A percentile compares a stretch with the other conserved stretches of the same genome.
Evolutionary conservation across 345 rosid genomes (phyloP).

Genomic region (Kernera saxatilis): DNA sequence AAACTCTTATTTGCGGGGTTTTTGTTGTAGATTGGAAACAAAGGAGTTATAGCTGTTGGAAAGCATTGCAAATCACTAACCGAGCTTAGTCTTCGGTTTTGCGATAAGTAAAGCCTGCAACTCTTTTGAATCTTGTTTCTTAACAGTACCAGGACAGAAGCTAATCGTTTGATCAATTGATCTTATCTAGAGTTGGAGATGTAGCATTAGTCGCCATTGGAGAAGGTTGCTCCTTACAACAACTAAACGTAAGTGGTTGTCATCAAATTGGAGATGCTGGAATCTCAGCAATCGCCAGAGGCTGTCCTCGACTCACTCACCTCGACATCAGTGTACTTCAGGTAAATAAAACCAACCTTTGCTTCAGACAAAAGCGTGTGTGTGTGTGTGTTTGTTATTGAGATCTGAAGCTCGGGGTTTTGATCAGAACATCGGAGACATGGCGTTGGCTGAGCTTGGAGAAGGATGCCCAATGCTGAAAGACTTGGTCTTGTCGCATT

Average conservation of each 20-base stretch:
- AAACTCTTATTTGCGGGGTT: background rate
- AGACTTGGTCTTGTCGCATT: slow-evolving; percentile 80
- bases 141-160: background rate
- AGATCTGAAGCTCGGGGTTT: background rate
- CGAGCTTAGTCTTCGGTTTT: slow-evolving; percentile 84
- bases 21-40: slow-evolving; percentile 62
- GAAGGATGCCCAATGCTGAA: slow-evolving; percentile 76
- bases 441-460: slow-evolving; percentile 71
- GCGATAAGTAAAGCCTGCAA: slow-evolving; percentile 55
- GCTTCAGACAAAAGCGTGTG: background rate
- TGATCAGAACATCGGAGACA: slow-evolving; percentile 67
- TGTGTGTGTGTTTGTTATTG: background rate
- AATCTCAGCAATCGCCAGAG: slow-evolving; percentile 75
- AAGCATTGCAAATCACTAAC: slow-evolving; percentile 65
- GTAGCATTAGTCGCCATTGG: slow-evolving; percentile 72
- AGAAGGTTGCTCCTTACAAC: slow-evolving; percentile 65
- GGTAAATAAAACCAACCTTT: slow-evolving; percentile 34
- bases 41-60: slow-evolving; percentile 73
- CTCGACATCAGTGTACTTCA: slow-evolving; percentile 89
- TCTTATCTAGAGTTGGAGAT: slow-evolving; percentile 62
- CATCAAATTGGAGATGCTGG: slow-evolving; percentile 78
- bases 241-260: slow-evolving; percentile 85
- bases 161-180: background rate
- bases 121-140: slow-evolving; percentile 3
- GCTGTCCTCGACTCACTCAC: slow-evolving; percentile 65